These are phyloP conservation scores for Morella rubra DNA, from an alignment of 306 rosid genomes.

Conservation along the genomic window DNA sequence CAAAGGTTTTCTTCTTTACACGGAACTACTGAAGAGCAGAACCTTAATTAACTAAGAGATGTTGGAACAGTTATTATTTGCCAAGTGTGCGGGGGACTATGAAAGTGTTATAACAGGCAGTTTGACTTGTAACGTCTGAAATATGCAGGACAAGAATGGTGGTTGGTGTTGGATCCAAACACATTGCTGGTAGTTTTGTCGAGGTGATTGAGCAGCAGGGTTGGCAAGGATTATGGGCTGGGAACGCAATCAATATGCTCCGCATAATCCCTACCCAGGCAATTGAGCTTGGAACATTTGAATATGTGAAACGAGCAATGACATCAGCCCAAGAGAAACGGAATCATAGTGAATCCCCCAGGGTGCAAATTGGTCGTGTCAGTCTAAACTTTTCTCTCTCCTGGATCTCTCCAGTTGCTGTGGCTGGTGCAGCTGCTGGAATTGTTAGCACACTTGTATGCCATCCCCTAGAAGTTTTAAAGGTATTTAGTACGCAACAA, in stretches of 20 bases:
- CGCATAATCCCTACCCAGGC: slow-evolving; percentile 97
- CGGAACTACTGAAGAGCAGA: neutral
- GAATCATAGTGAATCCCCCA: slow-evolving; percentile 50
- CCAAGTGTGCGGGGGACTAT: neutral
- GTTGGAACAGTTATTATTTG: neutral
- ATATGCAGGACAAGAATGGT: slow-evolving; percentile 91
- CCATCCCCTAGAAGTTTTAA: slow-evolving; percentile 96
- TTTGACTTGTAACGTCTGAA: slow-evolving; percentile 7
- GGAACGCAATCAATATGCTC: slow-evolving; percentile 87
- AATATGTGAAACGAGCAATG: slow-evolving; percentile 73
- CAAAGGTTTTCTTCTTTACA: neutral
- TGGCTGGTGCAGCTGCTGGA: slow-evolving; percentile 98
- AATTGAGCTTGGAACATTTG: slow-evolving; percentile 85
- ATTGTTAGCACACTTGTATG: slow-evolving; percentile 73
- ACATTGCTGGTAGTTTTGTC: slow-evolving; percentile 70
- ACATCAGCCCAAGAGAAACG: slow-evolving; percentile 67
- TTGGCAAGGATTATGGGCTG: slow-evolving; percentile 98
- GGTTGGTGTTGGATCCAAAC: slow-evolving; percentile 89
- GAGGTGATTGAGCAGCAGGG: slow-evolving; percentile 94
- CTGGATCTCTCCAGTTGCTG: slow-evolving; percentile 94
- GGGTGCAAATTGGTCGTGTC: slow-evolving; percentile 63
- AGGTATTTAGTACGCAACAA: slow-evolving; percentile 50
- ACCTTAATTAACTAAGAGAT: neutral
- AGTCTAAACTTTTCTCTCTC: slow-evolving; percentile 59
- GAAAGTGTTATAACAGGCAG: neutral